phyloP scores from a whole-genome alignment of 2,329 filamentous ascomycete species.

The Microascus cirrosus region DNA sequence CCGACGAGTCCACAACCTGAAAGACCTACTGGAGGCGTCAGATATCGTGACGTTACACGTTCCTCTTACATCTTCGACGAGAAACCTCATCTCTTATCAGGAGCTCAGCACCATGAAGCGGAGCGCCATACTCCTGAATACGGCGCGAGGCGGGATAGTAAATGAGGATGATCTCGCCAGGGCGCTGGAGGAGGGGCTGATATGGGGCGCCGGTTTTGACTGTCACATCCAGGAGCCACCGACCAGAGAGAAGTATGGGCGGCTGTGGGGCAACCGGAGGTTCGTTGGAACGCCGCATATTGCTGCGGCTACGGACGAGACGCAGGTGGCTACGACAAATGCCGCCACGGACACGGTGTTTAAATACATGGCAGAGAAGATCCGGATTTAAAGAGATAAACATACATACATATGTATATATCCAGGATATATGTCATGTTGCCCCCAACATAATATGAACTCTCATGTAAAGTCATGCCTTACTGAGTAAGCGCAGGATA shows the following conservation, averaged over 20 bases:
- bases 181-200: constrained; percentile 57
- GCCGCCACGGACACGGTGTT: background rate
- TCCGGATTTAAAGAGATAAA: no score
- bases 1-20: constrained; percentile 5
- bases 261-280: background rate
- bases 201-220: constrained; percentile 68
- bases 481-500: no score
- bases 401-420: no score
- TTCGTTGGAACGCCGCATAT: background rate
- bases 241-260: constrained; percentile 11
- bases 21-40: constrained; percentile 50
- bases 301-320: background rate
- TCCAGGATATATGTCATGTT: no score
- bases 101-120: constrained; percentile 47
- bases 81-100: constrained; percentile 50
- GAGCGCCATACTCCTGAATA: constrained; percentile 64
- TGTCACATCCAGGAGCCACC: constrained; percentile 71
- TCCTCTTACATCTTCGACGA: constrained; percentile 64
- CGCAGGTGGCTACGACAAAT: background rate
- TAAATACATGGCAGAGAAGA: background rate
- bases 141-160: constrained; percentile 69
- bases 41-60: constrained; percentile 78
- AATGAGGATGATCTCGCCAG: constrained; percentile 63
- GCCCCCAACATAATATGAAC: no score
- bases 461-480: no score